Evolutionary conservation across 148 eudicot genomes (phyloP).

Genomic region (Fallopia convolvulus): DNA sequence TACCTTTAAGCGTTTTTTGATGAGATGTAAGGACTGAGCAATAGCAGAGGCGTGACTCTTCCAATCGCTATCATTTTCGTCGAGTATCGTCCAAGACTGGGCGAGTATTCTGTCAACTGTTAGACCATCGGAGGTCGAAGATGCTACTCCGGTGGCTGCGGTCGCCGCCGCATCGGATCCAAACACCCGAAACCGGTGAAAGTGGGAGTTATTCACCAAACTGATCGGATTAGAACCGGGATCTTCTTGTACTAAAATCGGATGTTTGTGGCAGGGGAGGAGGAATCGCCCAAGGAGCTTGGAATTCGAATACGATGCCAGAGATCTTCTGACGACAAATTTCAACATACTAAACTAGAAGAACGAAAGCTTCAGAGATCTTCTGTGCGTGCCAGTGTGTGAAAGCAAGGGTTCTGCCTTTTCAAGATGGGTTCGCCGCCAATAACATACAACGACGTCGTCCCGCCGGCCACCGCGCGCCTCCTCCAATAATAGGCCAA

Average conservation of each 20-base stretch:
- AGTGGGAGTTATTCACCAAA: constrained; percentile 11
- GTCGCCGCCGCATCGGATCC: constrained; percentile 41
- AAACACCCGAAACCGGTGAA: constrained; percentile 28
- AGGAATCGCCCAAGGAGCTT: not conserved
- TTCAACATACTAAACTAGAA: not conserved
- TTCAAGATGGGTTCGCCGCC: not conserved
- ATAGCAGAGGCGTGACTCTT: constrained; percentile 89
- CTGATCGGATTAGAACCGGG: not conserved
- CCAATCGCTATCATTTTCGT: constrained; percentile 87
- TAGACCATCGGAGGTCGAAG: constrained; percentile 69
- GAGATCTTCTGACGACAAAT: not conserved
- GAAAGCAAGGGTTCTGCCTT: not conserved
- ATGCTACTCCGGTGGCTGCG: constrained; percentile 20
- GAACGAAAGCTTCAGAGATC: not conserved
- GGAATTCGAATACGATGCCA: constrained; percentile 5
- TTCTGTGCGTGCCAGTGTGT: not conserved
- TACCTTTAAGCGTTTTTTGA: constrained; percentile 83
- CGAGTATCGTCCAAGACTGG: constrained; percentile 58
- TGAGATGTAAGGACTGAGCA: constrained; percentile 80
- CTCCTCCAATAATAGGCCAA: not conserved
- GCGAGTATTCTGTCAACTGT: constrained; percentile 75
- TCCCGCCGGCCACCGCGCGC: not conserved
- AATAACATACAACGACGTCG: not conserved
- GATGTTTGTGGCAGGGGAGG: constrained; percentile 13
- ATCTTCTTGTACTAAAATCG: constrained; percentile 16